Percentiles rank a stretch among this genome's conserved stretches.
These are phyloP conservation scores for Mycosarcoma maydis DNA, from an alignment of 1,284 basidiomycete genomes.

Conservation along the genomic window DNA sequence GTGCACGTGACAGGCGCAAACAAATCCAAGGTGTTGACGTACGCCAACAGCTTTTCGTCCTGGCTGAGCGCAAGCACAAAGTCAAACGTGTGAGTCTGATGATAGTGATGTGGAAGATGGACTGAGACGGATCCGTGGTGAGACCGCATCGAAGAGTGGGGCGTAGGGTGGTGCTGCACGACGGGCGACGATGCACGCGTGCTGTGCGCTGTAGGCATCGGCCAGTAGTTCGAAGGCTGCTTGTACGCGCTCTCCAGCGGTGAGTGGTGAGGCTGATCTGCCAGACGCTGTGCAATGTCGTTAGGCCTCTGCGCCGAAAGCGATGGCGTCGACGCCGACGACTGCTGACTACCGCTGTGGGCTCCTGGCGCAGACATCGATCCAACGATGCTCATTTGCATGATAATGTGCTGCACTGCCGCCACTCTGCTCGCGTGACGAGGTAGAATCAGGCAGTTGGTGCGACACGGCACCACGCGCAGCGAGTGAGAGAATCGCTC, in stretches of 20 bases:
- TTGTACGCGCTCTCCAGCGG: slow-evolving; percentile 51
- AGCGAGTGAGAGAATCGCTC: slow-evolving; percentile 64
- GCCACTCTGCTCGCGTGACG: slow-evolving; percentile 83
- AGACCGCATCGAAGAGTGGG: slow-evolving; percentile 17
- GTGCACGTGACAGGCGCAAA: slow-evolving; percentile 65
- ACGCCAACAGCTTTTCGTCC: slow-evolving; percentile 62
- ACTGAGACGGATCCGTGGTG: slow-evolving; percentile 29
- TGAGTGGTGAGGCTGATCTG: slow-evolving; percentile 39
- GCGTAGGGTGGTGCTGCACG: slow-evolving; percentile 13
- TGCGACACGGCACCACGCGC: slow-evolving; percentile 57
- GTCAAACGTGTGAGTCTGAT: slow-evolving; percentile 58
- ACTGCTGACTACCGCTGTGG: slow-evolving; percentile 14
- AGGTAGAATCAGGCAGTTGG: slow-evolving; percentile 77
- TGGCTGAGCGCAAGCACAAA: slow-evolving; percentile 62
- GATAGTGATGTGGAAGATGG: slow-evolving; percentile 40
- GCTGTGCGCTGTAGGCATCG: slow-evolving; percentile 30
- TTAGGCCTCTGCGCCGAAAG: slow-evolving; percentile 21
- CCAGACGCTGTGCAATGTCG: slow-evolving; percentile 34
- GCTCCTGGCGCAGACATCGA: slow-evolving; percentile 9
- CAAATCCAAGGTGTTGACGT: slow-evolving; percentile 62
- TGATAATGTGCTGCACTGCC: slow-evolving; percentile 72
- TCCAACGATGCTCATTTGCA: slow-evolving; percentile 50
- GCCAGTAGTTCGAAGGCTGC: slow-evolving; percentile 58
- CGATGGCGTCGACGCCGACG: slow-evolving; percentile 27
- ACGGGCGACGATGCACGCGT: slow-evolving; percentile 31